Base-by-base conservation (phyloP, 495 filamentous ascomycete genomes). In the Penicillium arizonense region DNA sequence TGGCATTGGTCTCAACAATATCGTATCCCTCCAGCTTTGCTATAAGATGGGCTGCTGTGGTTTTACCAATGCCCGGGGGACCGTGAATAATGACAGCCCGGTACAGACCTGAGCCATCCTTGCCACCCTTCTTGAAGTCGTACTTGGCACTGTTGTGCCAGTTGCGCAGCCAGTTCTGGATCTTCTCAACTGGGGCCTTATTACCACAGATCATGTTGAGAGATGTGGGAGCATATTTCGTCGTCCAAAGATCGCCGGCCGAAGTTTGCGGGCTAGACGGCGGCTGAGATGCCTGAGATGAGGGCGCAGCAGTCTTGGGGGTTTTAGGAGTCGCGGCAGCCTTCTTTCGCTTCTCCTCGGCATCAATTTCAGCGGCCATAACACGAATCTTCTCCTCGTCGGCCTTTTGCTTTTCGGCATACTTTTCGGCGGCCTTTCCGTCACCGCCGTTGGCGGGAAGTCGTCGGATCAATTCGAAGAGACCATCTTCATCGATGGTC, bases 41-140 rank as follows among this genome's bases (percentile, higher is more conserved):
- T 8, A 95, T 88, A 4, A 99, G 77, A 73, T 99, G 94, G 23
- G 94, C 94, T 21, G 94, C 91, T 16, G 95, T 97, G 2, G 94
- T 99, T 73, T 99, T 99, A 53, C 94, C 94, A 67, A 99, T 96
- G 11, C 94, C 94, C 33, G 94, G 95, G 33, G 94, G 93, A 0
- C 94, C 94, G 56, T 95, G 87, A 56, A 99, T 87, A 64, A 96
- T 96, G 59, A 96, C 85, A 6, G 91, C 88, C 46, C 95, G 86
- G 61, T 83, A 87, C 0, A 72, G 69, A 20, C 91, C 93, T 53
- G 77, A 84, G 9, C 90, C 93, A 70, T 97, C 91, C 16, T 87
- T 77, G 2, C 94, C 94, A 50, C 81, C 77, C 58, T 84, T 84
- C 62, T 87, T 81, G 72, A 99, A 97, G 40, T 84, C 73, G 14